phyloP scores from a whole-genome alignment of 306 rosid species.

The Corylus heterophylla region DNA sequence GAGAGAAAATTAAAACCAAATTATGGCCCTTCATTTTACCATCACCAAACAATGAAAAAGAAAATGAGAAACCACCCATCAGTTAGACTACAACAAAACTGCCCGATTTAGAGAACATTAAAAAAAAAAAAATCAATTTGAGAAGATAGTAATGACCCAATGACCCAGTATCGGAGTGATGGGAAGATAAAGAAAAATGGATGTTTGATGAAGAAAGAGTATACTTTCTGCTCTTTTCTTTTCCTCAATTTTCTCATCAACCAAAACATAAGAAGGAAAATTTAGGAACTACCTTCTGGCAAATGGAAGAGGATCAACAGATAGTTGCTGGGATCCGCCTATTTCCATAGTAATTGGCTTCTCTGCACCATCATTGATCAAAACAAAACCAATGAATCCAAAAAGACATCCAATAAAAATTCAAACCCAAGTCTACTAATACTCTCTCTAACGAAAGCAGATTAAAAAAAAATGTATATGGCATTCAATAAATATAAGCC shows the following conservation, averaged over 20 bases:
- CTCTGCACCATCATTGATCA: neutral
- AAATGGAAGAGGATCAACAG: constrained; percentile 54
- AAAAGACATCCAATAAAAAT: neutral
- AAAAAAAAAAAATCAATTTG: neutral
- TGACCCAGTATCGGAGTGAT: neutral
- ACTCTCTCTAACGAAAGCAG: neutral
- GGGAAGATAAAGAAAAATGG: neutral
- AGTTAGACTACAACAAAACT: neutral
- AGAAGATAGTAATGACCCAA: neutral
- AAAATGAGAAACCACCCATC: constrained; percentile 28
- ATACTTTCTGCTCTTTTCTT: neutral
- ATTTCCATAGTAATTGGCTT: constrained; percentile 33
- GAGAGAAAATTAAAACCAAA: neutral
- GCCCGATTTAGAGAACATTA: neutral
- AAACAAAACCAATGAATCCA: neutral
- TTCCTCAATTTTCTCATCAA: neutral
- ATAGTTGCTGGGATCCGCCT: constrained; percentile 4
- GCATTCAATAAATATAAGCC: neutral
- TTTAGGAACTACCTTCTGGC: constrained; percentile 60
- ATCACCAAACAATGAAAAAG: neutral
- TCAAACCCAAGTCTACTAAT: neutral
- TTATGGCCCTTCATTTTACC: neutral
- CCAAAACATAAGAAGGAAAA: neutral
- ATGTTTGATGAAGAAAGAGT: neutral
- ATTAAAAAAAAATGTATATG: neutral